Base-by-base conservation (phyloP, 148 eudicot genomes). In the Arbutus unedo region DNA sequence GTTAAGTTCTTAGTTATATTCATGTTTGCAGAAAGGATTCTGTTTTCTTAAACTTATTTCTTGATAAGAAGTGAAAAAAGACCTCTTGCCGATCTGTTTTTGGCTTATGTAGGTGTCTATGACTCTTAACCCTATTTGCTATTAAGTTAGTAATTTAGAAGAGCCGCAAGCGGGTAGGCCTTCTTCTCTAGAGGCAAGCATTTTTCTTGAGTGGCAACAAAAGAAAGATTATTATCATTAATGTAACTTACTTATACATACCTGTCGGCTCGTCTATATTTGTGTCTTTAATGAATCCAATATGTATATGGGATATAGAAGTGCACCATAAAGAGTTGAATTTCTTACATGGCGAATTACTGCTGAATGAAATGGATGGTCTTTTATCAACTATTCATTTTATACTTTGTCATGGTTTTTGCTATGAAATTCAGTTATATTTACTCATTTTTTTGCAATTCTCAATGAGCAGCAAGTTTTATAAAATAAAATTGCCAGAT, bases 401-500 rank as follows among this genome's bases (percentile, higher is more conserved):
- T 5, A 48, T 57, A 23, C 71, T 38, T n/a, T 48, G 56, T 4
- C 8, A 44, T 16, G 13, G 14, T 73, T 77, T 55, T 13, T 15
- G 56, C 43, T 2, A n/a, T 44, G 19, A 55, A 13, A 23, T 16
- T 8, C 11, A 54, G 54, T 56, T 72, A 14, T 51, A 31, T 38
- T 4, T 7, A 55, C 8, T 67, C 11, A 18, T 8, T 80, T 80
- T 25, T 68, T 59, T 74, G 64, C 47, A 10, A 9, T 62, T 76
- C 16, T n/a, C 19, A 14, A 74, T 13, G 66, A 6, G 11, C 21
- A 56, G 68, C 73, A 51, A 25, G 25, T 18, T 45, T 64, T 86
- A 57, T 73, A 50, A 31, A 31, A 21, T 62, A 9, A 44, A 62
- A 78, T 56, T 80, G 51, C 25, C 88, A 96, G 99, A 88, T 96